Percentiles rank a stretch among this genome's conserved stretches.
Evolutionary conservation across 2,329 filamentous ascomycete species (phyloP).

Genomic region (Hypoxylon sp.): DNA sequence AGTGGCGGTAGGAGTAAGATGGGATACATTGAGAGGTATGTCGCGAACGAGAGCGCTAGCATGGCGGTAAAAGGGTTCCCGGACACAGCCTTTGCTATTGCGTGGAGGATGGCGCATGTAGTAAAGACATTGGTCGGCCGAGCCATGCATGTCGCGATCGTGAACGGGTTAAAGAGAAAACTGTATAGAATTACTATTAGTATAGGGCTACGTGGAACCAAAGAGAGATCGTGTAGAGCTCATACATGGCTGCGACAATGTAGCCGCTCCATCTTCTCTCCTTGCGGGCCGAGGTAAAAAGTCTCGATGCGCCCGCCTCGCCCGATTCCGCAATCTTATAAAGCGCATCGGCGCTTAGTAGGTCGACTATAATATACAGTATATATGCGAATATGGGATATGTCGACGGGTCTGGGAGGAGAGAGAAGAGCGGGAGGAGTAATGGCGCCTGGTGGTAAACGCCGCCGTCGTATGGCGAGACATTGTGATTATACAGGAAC

Average conservation of each 20-base stretch:
- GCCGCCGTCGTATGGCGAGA: slow-evolving; percentile 96
- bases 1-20: slow-evolving; percentile 87
- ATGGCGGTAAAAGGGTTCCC: slow-evolving; percentile 83
- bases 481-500: slow-evolving; percentile 95
- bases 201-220: slow-evolving; percentile 1
- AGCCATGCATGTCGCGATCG: slow-evolving; percentile 89
- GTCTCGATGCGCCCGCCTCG: slow-evolving; percentile 79
- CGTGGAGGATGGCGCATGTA: slow-evolving; percentile 87
- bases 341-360: slow-evolving; percentile 85
- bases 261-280: slow-evolving; percentile 80
- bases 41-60: slow-evolving; percentile 86
- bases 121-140: slow-evolving; percentile 92
- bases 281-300: slow-evolving; percentile 84
- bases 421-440: slow-evolving; percentile 89
- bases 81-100: slow-evolving; percentile 83
- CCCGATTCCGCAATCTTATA: slow-evolving; percentile 85
- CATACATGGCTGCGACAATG: slow-evolving; percentile 84
- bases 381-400: slow-evolving; percentile 82
- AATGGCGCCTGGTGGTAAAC: slow-evolving; percentile 87
- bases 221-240: slow-evolving; percentile 10
- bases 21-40: slow-evolving; percentile 94
- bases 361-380: slow-evolving; percentile 84
- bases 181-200: slow-evolving; percentile 59
- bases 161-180: slow-evolving; percentile 96
- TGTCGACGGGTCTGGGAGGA: slow-evolving; percentile 78